A percentile compares a stretch with the other conserved stretches of the same genome.
phyloP scores from a whole-genome alignment of 2,329 filamentous ascomycete species.

The Aspergillus sp. region DNA sequence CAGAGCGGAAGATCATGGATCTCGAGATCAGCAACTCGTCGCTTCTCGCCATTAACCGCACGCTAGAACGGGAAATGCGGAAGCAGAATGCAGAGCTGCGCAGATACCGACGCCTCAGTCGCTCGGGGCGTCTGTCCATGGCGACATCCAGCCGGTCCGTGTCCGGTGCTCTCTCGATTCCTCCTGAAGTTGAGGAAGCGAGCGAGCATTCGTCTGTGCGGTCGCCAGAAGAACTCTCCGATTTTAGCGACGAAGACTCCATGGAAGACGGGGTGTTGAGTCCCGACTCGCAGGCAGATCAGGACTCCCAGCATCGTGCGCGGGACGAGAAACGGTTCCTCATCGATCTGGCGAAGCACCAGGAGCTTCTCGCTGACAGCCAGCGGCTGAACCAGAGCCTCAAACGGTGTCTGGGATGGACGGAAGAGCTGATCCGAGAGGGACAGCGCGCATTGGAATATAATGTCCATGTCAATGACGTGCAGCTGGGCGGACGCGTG shows the following conservation, averaged over 20 bases:
- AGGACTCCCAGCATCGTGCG: constrained; percentile 58
- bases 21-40: constrained; percentile 96
- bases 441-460: constrained; percentile 86
- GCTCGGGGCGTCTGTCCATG: constrained; percentile 72
- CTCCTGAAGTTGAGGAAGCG: constrained; percentile 46
- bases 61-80: constrained; percentile 83
- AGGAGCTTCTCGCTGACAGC: constrained; percentile 82
- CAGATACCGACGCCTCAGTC: constrained; percentile 79
- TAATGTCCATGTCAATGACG: constrained; percentile 73
- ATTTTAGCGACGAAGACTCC: constrained; percentile 42
- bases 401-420: constrained; percentile 84
- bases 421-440: constrained; percentile 85
- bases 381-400: constrained; percentile 96
- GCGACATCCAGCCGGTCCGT: constrained; percentile 50
- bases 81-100: constrained; percentile 89
- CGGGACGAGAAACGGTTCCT: constrained; percentile 81
- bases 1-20: constrained; percentile 93
- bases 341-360: constrained; percentile 83
- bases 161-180: constrained; percentile 49
- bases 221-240: constrained; percentile 41
- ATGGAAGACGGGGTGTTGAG: constrained; percentile 42
- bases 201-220: constrained; percentile 33
- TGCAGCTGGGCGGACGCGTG: constrained; percentile 79
- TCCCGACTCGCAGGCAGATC: constrained; percentile 35
- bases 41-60: constrained; percentile 90